These are phyloP conservation scores for Penstemon davidsonii DNA, from an alignment of 257 asterid genomes.

Conservation along the genomic window DNA sequence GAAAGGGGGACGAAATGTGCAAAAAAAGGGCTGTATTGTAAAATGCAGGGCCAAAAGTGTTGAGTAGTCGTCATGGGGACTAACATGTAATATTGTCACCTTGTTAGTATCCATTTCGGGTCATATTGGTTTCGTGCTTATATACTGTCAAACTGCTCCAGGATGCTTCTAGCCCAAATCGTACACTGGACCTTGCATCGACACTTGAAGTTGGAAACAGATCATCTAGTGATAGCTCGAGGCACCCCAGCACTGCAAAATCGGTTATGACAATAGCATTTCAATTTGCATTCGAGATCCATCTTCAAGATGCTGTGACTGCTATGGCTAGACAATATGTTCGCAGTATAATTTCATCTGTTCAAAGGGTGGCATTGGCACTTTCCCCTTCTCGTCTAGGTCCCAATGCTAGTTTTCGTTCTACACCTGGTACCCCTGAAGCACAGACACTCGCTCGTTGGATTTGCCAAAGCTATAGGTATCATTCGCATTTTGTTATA, in stretches of 20 bases:
- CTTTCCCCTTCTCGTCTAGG: constrained; percentile 75
- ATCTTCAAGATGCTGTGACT: constrained; percentile 78
- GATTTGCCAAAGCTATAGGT: constrained; percentile 98
- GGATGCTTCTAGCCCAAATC: constrained; percentile 81
- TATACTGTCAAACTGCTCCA: constrained; percentile 25
- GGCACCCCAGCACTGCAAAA: constrained; percentile 46
- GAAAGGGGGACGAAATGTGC: too few species aligned
- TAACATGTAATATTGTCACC: not conserved
- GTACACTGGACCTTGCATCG: constrained; percentile 93
- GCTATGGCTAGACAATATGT: constrained; percentile 96
- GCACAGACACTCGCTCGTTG: constrained; percentile 82
- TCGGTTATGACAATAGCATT: constrained; percentile 97
- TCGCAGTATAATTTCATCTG: constrained; percentile 87
- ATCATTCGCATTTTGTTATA: not conserved
- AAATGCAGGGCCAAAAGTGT: too few species aligned
- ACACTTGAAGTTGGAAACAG: constrained; percentile 78
- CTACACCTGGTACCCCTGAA: constrained; percentile 85
- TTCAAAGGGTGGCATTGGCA: constrained; percentile 90
- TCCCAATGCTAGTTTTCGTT: constrained; percentile 47
- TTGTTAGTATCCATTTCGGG: not conserved
- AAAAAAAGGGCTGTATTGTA: too few species aligned
- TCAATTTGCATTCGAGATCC: constrained; percentile 87
- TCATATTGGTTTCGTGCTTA: constrained; percentile 7
- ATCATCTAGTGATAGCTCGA: constrained; percentile 41
- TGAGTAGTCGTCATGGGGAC: too few species aligned